A percentile compares a stretch with the other conserved stretches of the same genome.
Evolutionary conservation across 106 monocot species (phyloP).

Genomic region (Allium cepa): DNA sequence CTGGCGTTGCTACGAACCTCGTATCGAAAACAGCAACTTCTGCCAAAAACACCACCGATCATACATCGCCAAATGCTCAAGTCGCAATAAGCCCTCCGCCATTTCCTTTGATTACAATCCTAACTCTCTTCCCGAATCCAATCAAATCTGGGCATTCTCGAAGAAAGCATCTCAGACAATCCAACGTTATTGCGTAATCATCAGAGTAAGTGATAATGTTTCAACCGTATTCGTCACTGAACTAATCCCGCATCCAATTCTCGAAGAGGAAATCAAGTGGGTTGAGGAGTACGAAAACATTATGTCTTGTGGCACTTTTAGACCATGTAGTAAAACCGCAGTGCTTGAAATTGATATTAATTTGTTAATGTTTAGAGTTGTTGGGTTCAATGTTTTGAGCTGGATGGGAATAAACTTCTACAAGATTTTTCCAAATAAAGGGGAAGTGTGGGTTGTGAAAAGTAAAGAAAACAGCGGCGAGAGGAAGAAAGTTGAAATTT

Average conservation of each 20-base stretch:
- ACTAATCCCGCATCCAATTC: constrained; percentile 3
- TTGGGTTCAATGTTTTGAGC: neutral
- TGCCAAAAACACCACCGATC: constrained; percentile 1
- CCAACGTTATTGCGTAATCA: neutral
- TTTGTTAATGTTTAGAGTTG: neutral
- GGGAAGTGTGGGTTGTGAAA: constrained; percentile 1
- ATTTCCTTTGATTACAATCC: neutral
- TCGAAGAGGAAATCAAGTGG: neutral
- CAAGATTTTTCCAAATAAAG: constrained; percentile 4
- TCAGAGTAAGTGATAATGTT: neutral
- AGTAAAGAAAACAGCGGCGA: neutral
- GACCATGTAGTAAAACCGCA: neutral
- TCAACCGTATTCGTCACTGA: neutral
- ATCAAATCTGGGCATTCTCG: constrained; percentile 5
- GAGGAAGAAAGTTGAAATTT: neutral
- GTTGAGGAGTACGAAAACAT: neutral
- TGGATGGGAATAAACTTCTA: constrained; percentile 10
- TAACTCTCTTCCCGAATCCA: neutral
- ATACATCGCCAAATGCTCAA: neutral
- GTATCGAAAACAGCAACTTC: neutral
- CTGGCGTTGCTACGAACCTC: constrained; percentile 3
- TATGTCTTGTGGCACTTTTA: constrained; percentile 1
- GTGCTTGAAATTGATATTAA: no score
- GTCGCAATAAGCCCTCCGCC: neutral
- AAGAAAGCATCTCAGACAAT: neutral